These are phyloP conservation scores for Suillus discolor DNA, from an alignment of 768 basidiomycete species.

Conservation along the genomic window DNA sequence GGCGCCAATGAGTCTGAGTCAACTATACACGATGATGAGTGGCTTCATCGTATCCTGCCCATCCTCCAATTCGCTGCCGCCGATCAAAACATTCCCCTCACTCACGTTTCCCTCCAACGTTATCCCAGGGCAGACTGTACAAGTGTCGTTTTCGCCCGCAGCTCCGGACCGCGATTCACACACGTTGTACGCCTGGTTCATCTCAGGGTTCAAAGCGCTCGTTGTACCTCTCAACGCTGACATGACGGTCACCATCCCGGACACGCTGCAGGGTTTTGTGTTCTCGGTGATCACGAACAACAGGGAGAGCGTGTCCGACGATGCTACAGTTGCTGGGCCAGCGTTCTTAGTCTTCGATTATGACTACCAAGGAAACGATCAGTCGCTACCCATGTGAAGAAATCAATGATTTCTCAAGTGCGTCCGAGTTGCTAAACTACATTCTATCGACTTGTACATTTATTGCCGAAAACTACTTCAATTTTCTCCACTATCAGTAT, in stretches of 20 bases:
- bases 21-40: slow-evolving; percentile 42
- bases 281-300: slow-evolving; percentile 52
- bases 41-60: slow-evolving; percentile 59
- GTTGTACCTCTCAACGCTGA: slow-evolving; percentile 40
- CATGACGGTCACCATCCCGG: slow-evolving; percentile 42
- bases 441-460: slow-evolving; percentile 1
- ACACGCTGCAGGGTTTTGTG: slow-evolving; percentile 47
- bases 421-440: not conserved
- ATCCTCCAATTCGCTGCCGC: slow-evolving; percentile 48
- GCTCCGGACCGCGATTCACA: slow-evolving; percentile 4
- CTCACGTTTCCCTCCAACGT: slow-evolving; percentile 37
- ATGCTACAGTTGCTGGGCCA: slow-evolving; percentile 59
- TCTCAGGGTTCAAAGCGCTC: slow-evolving; percentile 46
- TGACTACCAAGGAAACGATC: slow-evolving; percentile 14
- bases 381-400: slow-evolving; percentile 1
- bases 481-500: slow-evolving; percentile 12
- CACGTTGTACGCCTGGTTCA: slow-evolving; percentile 48
- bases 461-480: not conserved
- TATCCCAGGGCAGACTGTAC: slow-evolving; percentile 30
- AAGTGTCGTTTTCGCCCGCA: slow-evolving; percentile 25
- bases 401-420: not conserved
- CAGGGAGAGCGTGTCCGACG: slow-evolving; percentile 41
- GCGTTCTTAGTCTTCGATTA: slow-evolving; percentile 46
- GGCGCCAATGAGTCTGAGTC: slow-evolving; percentile 43
- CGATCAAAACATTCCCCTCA: slow-evolving; percentile 51